Base-by-base conservation (phyloP, 345 rosid genomes). In the Lepidium didymum region DNA sequence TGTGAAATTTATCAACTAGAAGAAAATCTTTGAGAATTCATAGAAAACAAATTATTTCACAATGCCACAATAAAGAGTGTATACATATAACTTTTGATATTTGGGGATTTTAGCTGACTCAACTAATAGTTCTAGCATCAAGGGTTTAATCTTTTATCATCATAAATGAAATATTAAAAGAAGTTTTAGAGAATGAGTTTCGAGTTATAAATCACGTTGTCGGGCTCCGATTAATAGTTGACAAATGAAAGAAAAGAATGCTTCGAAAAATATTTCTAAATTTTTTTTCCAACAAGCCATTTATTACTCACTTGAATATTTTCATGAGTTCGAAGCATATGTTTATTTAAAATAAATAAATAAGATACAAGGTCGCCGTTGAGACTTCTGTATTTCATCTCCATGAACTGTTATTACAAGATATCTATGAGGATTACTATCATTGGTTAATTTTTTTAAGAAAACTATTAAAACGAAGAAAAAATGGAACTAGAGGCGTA, bases 401-500 rank as follows among this genome's bases (percentile, higher is more conserved):
- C 6, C 49, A 74, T 67, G 58, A 60, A 35, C 49, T 9, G 35
- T 42, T 42, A 46, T 35, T 6, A 58, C 23, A 50, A 9, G 15
- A 34, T 67, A 12, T 68, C 29, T 44, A 68, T 23, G 9, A 35
- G n/a, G n/a, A 14, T 46, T 37, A 68, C 16, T 41, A 50, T 36
- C 43, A 53, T 16, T 68, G 6, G 51, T 65, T 41, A 10, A 4
- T 2, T 4, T n/a, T 5, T 23, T 6, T 58, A n/a, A 1, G 2
- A 53, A 55, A 42, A 34, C 18, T 51, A 16, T 16, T n/a, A 9
- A n/a, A 55, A 29, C 40, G 12, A 35, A 18, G 14, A 25, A 9
- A 36, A 36, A 31, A 56, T 3, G 34, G 15, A 60, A 53, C 59
- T 71, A 76, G 51, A 76, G 75, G 51, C 59, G 69, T 41, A 71